These are phyloP conservation scores for Xylariaceae sp. DNA, from an alignment of 2,329 filamentous ascomycete species.

Conservation along the genomic window DNA sequence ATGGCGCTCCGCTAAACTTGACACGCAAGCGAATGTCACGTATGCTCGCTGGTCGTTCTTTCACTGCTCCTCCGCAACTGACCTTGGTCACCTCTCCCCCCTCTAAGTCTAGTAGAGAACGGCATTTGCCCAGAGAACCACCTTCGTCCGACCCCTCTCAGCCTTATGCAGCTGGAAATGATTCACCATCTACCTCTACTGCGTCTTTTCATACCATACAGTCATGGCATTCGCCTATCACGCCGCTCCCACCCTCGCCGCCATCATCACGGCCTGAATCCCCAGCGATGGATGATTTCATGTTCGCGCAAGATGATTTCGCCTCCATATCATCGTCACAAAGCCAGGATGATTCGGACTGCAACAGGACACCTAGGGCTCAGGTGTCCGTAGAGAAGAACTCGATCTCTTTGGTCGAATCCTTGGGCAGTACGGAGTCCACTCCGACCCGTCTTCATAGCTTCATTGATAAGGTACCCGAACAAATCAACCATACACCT, in stretches of 20 bases:
- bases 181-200: conserved; percentile 45
- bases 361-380: conserved; percentile 31
- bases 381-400: conserved; percentile 28
- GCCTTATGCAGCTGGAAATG: conserved; percentile 27
- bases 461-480: not conserved
- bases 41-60: conserved; percentile 34
- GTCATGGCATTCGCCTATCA: conserved; percentile 49
- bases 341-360: conserved; percentile 33
- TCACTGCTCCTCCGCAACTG: conserved; percentile 40
- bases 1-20: conserved; percentile 26
- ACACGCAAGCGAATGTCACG: conserved; percentile 29
- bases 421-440: conserved; percentile 26
- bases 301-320: conserved; percentile 41
- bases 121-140: conserved; percentile 26
- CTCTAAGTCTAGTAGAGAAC: too few species aligned
- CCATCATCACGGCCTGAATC: conserved; percentile 40
- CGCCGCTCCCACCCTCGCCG: conserved; percentile 45
- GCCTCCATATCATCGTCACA: conserved; percentile 32
- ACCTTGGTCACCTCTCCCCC: conserved; percentile 42
- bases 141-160: conserved; percentile 16
- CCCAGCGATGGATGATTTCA: conserved; percentile 33
- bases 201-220: conserved; percentile 56
- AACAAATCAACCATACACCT: conserved; percentile 3
- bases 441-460: conserved; percentile 15
- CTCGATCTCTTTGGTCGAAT: conserved; percentile 27